A percentile compares a stretch with the other conserved stretches of the same genome.
These are phyloP conservation scores for Xylaria sp. DNA, from an alignment of 2,329 filamentous ascomycete species.

Conservation along the genomic window DNA sequence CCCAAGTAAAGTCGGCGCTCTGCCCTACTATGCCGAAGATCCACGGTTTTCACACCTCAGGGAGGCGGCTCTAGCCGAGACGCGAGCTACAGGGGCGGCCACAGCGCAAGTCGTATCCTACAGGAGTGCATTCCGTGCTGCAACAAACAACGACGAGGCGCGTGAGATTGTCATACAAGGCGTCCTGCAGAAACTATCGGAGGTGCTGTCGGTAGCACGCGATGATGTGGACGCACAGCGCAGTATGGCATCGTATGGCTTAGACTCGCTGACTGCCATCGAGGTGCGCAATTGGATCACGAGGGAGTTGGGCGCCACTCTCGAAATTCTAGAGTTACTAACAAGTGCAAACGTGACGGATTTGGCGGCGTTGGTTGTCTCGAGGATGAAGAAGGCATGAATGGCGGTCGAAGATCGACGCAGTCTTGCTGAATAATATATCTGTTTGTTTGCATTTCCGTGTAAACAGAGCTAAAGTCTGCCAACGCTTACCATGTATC, in stretches of 20 bases:
- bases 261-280: conserved; percentile 24
- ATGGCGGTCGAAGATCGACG: too few species aligned
- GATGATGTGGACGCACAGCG: conserved; percentile 28
- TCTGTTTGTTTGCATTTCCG: not conserved
- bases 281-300: conserved; percentile 29
- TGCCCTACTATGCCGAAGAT: conserved; percentile 25
- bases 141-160: conserved; percentile 33
- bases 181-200: conserved; percentile 35
- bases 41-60: conserved; percentile 23
- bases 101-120: conserved; percentile 26
- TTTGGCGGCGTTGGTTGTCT: conserved; percentile 21
- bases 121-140: conserved; percentile 33
- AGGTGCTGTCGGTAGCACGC: conserved; percentile 23
- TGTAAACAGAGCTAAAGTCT: not conserved
- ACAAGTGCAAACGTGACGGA: conserved; percentile 26
- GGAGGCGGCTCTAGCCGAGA: conserved; percentile 16
- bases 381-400: conserved; percentile 20
- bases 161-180: conserved; percentile 31
- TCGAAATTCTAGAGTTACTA: conserved; percentile 25
- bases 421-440: not conserved
- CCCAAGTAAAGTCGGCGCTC: conserved; percentile 17
- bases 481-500: too few species aligned
- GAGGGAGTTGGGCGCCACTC: conserved; percentile 22
- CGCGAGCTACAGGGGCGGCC: conserved; percentile 22
- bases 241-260: conserved; percentile 24